Percentiles rank a stretch among this genome's conserved stretches.
Evolutionary conservation across 2,329 filamentous ascomycete genomes (phyloP).

Genomic region (Epicoccum sorghinum): DNA sequence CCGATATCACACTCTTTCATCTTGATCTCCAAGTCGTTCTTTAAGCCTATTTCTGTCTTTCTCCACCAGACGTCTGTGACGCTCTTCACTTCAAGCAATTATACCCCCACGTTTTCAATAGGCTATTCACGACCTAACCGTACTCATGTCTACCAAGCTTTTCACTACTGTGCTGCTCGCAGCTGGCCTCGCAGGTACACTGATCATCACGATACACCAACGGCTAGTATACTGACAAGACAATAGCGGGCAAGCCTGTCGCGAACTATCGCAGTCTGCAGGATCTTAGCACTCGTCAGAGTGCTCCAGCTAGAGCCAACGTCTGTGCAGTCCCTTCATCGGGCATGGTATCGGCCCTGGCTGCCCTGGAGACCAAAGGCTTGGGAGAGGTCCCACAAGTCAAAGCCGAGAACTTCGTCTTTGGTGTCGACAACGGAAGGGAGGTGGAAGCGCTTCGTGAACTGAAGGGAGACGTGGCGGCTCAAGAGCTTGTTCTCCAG

Average conservation of each 20-base stretch:
- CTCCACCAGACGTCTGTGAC: conserved; percentile 5
- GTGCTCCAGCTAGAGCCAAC: not conserved
- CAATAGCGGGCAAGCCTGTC: conserved; percentile 8
- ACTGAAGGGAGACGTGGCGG: not conserved
- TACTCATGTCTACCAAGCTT: conserved; percentile 6
- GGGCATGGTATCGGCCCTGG: not conserved
- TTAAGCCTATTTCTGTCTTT: not conserved
- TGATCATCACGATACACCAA: not conserved
- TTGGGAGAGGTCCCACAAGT: not conserved
- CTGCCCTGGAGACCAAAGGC: not conserved
- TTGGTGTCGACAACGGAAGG: not conserved
- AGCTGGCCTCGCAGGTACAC: conserved; percentile 11
- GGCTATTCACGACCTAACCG: not conserved
- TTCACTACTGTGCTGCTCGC: conserved; percentile 8
- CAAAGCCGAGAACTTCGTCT: not conserved
- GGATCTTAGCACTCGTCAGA: not conserved
- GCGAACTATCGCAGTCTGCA: not conserved
- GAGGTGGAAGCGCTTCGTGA: too few species aligned
- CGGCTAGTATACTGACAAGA: not conserved
- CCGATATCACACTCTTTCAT: conserved; percentile 3
- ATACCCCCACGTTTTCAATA: too few species aligned
- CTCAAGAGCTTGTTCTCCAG: conserved; percentile 1
- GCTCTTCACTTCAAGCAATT: not conserved
- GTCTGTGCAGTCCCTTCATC: not conserved
- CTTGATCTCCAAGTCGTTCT: not conserved